Evolutionary conservation across 2,329 filamentous ascomycete genomes (phyloP), one percentile per base, ranked within the genome.

Genomic region (Botryotinia convoluta): DNA sequence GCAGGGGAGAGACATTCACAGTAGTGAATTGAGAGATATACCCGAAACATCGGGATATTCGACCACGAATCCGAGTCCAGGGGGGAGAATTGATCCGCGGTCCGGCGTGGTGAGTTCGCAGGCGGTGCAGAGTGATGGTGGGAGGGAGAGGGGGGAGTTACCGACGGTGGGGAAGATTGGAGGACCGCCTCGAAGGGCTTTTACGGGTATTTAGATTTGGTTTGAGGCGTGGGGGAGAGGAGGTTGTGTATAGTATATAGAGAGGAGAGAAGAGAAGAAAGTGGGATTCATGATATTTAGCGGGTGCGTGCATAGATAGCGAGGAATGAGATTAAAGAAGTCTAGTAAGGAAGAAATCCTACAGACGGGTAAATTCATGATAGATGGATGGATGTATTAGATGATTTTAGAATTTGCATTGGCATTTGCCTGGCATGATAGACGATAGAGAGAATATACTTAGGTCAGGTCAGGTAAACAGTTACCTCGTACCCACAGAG

Each of bases 1-100:
- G 18, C 69, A 54, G 3, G 45, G 69, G 1, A 71, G 54, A 75
- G 85, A 84, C 14, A 83, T 85, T 73, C 85, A 82, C 16, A 29
- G 64, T 26, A 57, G 9, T 4, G 64, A 68, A 22, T 32, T 68
- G 22, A 39, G 48, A 7, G 83, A 84, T 73, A 85, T 86, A 39
- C 84, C 84, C 0, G 85, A 86, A 73, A 73, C 75, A 0, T 77
- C 72, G 0, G 75, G 76, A 8, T 35, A 54, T 1, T 77, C 74
- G 61, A 72, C 71, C 12, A 70, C 67, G 26, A 76, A 75, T 61
- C 74, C 20, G 22, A 42, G 26, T 54, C 63, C 65, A 1, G 61
- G 72, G 20, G 54, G 35, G n/a, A 73, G 75, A 12, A 80, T 81
- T n/a, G 80, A 81, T 76, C 78, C 80, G 9, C 74, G 81, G 22